These are phyloP conservation scores for Aegilops speltoides DNA, from an alignment of 176 grass and related monocot species.

Conservation along the genomic window DNA sequence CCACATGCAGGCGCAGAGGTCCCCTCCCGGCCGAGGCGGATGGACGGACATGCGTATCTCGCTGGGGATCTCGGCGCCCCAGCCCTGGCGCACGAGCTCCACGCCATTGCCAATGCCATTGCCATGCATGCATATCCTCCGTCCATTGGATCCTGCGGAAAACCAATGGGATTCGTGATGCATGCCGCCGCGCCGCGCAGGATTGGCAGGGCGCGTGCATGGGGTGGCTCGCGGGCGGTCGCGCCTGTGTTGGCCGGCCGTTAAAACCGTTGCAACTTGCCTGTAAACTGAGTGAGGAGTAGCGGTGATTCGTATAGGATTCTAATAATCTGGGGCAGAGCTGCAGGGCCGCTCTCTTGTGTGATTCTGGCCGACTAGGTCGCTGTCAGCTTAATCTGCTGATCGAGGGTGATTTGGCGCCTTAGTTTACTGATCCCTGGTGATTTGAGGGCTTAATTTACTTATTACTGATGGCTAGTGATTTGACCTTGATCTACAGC, in stretches of 20 bases:
- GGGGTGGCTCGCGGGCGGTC: constrained; percentile 19
- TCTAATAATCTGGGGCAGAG: not conserved
- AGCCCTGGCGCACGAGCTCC: constrained; percentile 21
- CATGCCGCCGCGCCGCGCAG: not conserved
- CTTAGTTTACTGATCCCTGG: not conserved
- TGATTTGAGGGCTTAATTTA: not conserved
- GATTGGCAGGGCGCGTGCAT: not conserved
- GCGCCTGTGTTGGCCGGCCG: constrained; percentile 22
- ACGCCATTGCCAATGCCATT: not conserved
- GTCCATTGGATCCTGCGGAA: constrained; percentile 3
- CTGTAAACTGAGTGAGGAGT: not conserved
- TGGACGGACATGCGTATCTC: constrained; percentile 37
- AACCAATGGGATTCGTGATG: not conserved
- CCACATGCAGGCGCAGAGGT: constrained; percentile 12
- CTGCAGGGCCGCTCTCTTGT: not conserved
- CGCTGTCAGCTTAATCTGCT: not conserved
- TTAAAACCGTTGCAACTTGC: constrained; percentile 46
- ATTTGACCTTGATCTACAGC: not conserved
- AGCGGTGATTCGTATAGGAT: not conserved
- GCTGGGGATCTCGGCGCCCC: constrained; percentile 22
- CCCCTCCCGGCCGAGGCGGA: not conserved
- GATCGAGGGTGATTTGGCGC: not conserved
- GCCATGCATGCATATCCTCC: too few relatives aligned
- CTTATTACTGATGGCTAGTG: not conserved
- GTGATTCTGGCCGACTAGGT: not conserved